Conservation (phyloP, 2,329 filamentous ascomycete species). For the Alternaria infectoria region DNA sequence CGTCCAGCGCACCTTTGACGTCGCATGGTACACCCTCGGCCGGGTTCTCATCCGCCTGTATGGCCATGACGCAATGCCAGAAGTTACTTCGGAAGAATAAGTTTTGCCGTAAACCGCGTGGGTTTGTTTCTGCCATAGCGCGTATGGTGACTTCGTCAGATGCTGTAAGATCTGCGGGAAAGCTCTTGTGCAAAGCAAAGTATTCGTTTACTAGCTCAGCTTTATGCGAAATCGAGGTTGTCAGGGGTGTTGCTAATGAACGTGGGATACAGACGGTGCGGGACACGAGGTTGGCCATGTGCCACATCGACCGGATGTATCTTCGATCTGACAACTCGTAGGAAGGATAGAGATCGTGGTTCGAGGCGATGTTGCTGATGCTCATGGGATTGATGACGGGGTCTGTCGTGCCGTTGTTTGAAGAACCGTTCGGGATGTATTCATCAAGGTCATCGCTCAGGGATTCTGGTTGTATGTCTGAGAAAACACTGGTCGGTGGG, state of each 20-base stretch:
- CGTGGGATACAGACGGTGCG: slow-evolving; percentile 77
- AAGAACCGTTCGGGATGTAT: slow-evolving; percentile 68
- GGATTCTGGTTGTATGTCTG: slow-evolving; percentile 77
- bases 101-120: slow-evolving; percentile 74
- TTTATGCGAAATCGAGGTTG: slow-evolving; percentile 71
- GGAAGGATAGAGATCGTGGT: slow-evolving; percentile 46
- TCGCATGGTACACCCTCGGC: slow-evolving; percentile 62
- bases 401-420: slow-evolving; percentile 42
- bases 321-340: slow-evolving; percentile 48
- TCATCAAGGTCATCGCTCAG: slow-evolving; percentile 70
- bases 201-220: slow-evolving; percentile 73
- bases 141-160: slow-evolving; percentile 68
- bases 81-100: slow-evolving; percentile 83
- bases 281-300: slow-evolving; percentile 77
- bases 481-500: slow-evolving; percentile 78
- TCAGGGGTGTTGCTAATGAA: slow-evolving; percentile 75
- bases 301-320: slow-evolving; percentile 80
- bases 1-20: slow-evolving; percentile 72
- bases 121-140: slow-evolving; percentile 64
- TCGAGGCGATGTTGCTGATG: slow-evolving; percentile 56
- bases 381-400: slow-evolving; percentile 59
- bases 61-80: slow-evolving; percentile 81
- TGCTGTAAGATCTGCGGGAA: slow-evolving; percentile 72
- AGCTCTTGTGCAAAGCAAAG: slow-evolving; percentile 72
- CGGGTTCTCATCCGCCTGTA: slow-evolving; percentile 73